Conservation (phyloP, 805 yeast species). For the Blastobotrys mokoenaii region DNA sequence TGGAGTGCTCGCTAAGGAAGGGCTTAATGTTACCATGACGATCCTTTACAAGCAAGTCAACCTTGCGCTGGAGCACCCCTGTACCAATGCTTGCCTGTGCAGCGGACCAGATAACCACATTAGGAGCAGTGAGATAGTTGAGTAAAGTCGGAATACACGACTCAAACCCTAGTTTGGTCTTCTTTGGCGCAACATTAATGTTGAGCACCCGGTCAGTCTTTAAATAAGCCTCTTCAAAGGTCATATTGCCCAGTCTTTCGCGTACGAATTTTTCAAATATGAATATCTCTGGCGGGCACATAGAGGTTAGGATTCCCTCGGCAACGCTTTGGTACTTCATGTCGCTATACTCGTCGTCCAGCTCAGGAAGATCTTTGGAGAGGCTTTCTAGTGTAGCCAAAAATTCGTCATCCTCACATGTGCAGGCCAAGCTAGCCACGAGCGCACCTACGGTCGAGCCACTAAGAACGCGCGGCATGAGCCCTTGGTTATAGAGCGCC, state of each 20-base stretch:
- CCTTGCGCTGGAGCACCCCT: slow-evolving; percentile 53
- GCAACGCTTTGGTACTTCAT: slow-evolving; percentile 39
- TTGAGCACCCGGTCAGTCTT: slow-evolving; percentile 73
- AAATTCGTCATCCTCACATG: slow-evolving; percentile 59
- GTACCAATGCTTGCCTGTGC: slow-evolving; percentile 65
- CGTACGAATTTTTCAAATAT: slow-evolving; percentile 72
- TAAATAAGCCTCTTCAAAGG: slow-evolving; percentile 88
- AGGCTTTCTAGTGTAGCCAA: slow-evolving; percentile 31
- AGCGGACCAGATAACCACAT: slow-evolving; percentile 84
- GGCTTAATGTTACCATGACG: slow-evolving; percentile 37
- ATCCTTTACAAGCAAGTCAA: slow-evolving; percentile 49
- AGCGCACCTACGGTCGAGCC: slow-evolving; percentile 95
- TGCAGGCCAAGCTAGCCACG: slow-evolving; percentile 78
- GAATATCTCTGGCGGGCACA: slow-evolving; percentile 80
- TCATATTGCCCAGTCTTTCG: slow-evolving; percentile 66
- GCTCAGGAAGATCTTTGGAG: slow-evolving; percentile 18
- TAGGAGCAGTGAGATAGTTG: slow-evolving; percentile 89
- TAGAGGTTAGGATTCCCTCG: slow-evolving; percentile 67
- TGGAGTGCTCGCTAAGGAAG: slow-evolving; percentile 21
- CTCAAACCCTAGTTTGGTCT: slow-evolving; percentile 24
- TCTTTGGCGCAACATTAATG: slow-evolving; percentile 76
- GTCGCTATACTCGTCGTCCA: slow-evolving; percentile 15
- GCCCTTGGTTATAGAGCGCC: slow-evolving; percentile 63
- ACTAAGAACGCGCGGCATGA: slow-evolving; percentile 77
- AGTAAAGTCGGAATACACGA: slow-evolving; percentile 33